These are phyloP conservation scores for Petasospora fabianii DNA, from an alignment of 1,139 yeast species.

Conservation along the genomic window DNA sequence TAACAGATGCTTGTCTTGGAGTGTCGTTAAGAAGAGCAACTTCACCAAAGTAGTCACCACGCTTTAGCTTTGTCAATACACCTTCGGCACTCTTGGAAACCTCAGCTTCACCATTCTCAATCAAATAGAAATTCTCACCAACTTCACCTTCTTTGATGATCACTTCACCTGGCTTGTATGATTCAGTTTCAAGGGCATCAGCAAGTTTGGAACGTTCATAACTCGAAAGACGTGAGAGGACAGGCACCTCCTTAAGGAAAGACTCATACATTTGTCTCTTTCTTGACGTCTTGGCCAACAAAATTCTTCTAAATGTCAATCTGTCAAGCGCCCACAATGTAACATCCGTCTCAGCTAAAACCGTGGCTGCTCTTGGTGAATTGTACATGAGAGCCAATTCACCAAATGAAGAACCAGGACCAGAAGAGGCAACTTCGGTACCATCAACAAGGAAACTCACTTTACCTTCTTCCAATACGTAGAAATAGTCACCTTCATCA, in stretches of 20 bases:
- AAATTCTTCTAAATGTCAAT: conserved; percentile 84
- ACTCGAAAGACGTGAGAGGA: conserved; percentile 63
- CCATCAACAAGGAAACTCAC: conserved; percentile 82
- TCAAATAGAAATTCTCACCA: conserved; percentile 88
- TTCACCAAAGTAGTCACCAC: conserved; percentile 96
- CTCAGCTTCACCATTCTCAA: conserved; percentile 83
- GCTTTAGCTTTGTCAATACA: conserved; percentile 53
- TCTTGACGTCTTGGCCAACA: conserved; percentile 85
- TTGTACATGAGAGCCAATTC: conserved; percentile 97
- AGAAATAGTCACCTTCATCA: conserved; percentile 94
- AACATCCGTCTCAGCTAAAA: conserved; percentile 65
- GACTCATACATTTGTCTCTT: conserved; percentile 89
- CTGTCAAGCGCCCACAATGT: conserved; percentile 93
- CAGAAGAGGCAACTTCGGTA: conserved; percentile 65
- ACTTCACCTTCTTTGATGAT: conserved; percentile 85
- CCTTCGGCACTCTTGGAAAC: conserved; percentile 57
- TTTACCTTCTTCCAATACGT: conserved; percentile 79
- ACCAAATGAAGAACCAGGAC: conserved; percentile 90
- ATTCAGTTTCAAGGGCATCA: conserved; percentile 84
- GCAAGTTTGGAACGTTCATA: conserved; percentile 91
- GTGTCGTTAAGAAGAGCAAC: conserved; percentile 86
- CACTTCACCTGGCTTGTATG: conserved; percentile 65
- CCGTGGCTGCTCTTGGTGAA: conserved; percentile 97
- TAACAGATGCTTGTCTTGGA: conserved; percentile 94
- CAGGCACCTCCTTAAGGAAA: conserved; percentile 82